phyloP scores from a whole-genome alignment of 345 rosid genomes.

The Rubroshorea leprosula region DNA sequence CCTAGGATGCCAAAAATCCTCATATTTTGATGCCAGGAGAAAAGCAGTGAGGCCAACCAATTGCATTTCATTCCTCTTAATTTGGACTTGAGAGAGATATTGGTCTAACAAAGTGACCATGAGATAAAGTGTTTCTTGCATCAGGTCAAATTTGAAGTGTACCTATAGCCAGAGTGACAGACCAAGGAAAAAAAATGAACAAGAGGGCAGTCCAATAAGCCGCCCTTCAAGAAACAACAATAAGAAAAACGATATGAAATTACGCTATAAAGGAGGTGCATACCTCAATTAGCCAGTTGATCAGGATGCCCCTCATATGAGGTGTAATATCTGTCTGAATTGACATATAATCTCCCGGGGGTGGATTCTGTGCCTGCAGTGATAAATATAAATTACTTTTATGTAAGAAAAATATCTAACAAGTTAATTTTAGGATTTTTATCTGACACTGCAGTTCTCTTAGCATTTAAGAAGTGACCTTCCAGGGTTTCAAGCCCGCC shows the following conservation, averaged over 20 bases:
- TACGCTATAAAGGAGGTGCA: constrained; percentile 7
- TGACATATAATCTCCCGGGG: constrained; percentile 53
- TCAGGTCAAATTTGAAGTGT: constrained; percentile 77
- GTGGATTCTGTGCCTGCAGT: constrained; percentile 55
- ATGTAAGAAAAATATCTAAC: constrained; percentile 13
- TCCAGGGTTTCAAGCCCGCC: too few relatives aligned
- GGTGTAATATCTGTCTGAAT: constrained; percentile 57
- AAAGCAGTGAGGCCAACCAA: constrained; percentile 84
- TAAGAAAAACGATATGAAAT: constrained; percentile 9
- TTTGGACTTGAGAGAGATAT: constrained; percentile 70
- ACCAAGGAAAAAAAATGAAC: constrained; percentile 15
- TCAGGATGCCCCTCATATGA: constrained; percentile 72
- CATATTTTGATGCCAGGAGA: constrained; percentile 87
- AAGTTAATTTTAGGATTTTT: neutral
- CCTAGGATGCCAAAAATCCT: constrained; percentile 98
- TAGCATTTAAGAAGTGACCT: neutral
- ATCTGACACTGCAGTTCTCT: neutral
- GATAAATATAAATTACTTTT: constrained; percentile 3
- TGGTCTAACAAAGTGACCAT: constrained; percentile 67
- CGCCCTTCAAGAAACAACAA: neutral
- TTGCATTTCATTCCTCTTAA: constrained; percentile 79
- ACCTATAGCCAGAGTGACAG: constrained; percentile 43
- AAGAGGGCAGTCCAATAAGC: constrained; percentile 9
- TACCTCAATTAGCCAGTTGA: constrained; percentile 98
- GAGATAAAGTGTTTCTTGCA: constrained; percentile 92